Evolutionary conservation across 257 asterid species (phyloP), one percentile per base, ranked within the genome.

Genomic region (Solanum bulbocastanum): DNA sequence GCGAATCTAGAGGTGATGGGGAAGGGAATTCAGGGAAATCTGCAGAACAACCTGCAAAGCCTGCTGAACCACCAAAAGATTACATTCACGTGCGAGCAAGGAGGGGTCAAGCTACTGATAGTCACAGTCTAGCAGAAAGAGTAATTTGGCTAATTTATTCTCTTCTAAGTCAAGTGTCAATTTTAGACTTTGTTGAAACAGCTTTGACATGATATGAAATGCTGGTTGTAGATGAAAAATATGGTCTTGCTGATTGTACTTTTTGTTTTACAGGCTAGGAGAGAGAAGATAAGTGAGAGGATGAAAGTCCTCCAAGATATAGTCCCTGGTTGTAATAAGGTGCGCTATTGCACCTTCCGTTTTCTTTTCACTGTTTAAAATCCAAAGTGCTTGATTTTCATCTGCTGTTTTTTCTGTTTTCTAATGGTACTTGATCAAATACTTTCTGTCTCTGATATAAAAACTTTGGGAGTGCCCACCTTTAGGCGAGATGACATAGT

Each of bases 281-380:
- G 94, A 88, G 94, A 92, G 83, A 92, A 92, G 90, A 92, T 92
- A 37, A 91, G 93, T 79, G 92, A 91, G 84, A 88, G 94, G 88
- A 92, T 92, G 94, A 92, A 91, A 90, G 90, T 88, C 86, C 93
- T 92, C 37, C 94, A 92, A 89, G 92, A 91, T 87, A 58, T 92
- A 42, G 94, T 92, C 87, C 94, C 94, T 88, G 94, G 94, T 27
- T 91, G 94, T 87, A 91, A 91, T 88, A 92, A 91, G 94, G 94
- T 92, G 83, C 35, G 6, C 14, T 49, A 49, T 23, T 30, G 52
- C 83, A 37, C 52, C 20, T 33, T 87, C 36, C 18, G 5, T 13
- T 78, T n/a, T 83, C 86, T 25, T 60, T 86, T 52, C 40, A 11
- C 36, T 86, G 69, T 86, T 73, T 65, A 23, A 58, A 32, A 49